Conservation (phyloP, 2,329 filamentous ascomycete genomes). For the Aspergillus sp. region DNA sequence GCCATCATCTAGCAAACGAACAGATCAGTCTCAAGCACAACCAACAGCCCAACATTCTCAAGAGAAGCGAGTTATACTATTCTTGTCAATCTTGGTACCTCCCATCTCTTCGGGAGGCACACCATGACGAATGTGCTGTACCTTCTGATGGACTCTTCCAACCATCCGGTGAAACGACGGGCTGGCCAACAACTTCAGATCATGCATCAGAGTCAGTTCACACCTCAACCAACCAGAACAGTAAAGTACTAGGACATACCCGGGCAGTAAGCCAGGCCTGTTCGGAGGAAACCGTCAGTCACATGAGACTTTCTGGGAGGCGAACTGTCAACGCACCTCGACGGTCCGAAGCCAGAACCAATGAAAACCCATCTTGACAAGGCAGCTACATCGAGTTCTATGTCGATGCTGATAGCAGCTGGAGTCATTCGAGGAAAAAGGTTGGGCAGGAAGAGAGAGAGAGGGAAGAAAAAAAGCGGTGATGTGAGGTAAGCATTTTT, state of each 20-base stretch:
- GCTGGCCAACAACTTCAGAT: slow-evolving; percentile 34
- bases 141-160: slow-evolving; percentile 35
- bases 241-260: slow-evolving; percentile 20
- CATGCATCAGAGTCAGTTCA: slow-evolving; percentile 5
- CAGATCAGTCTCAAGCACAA: slow-evolving; percentile 4
- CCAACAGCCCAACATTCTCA: not conserved
- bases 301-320: not conserved
- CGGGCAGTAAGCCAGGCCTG: slow-evolving; percentile 33
- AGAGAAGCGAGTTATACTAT: slow-evolving; percentile 16
- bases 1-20: slow-evolving; percentile 14
- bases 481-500: too few species aligned
- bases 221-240: not conserved
- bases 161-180: slow-evolving; percentile 40
- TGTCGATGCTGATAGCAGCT: too few species aligned
- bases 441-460: too few species aligned
- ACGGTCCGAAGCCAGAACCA: slow-evolving; percentile 25
- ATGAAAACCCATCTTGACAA: slow-evolving; percentile 18
- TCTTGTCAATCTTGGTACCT: slow-evolving; percentile 34
- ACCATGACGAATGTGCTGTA: slow-evolving; percentile 37
- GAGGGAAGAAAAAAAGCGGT: too few species aligned
- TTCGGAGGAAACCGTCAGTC: slow-evolving; percentile 8
- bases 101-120: slow-evolving; percentile 38
- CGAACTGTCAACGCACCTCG: slow-evolving; percentile 23
- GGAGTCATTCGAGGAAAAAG: too few species aligned
- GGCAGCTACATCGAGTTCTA: too few species aligned